Conservation (phyloP, 2,329 filamentous ascomycete genomes). For the Botrytis fabae region DNA sequence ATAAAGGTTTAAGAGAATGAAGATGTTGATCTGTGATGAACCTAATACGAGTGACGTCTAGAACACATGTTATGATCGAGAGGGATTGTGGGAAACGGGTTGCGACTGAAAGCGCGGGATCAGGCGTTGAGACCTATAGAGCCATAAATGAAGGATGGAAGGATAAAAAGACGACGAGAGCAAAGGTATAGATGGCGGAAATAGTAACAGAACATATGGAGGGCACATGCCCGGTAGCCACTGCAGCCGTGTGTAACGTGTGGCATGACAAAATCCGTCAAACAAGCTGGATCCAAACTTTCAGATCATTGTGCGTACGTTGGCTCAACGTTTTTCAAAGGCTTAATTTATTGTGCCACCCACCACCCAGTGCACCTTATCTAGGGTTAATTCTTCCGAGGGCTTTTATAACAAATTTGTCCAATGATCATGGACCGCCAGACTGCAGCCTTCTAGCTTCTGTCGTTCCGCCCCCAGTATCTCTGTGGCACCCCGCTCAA, state of each 20-base stretch:
- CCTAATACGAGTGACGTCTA: background rate
- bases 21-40: background rate
- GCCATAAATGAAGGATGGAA: background rate
- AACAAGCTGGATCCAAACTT: slow-evolving; percentile 12
- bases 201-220: slow-evolving; percentile 64
- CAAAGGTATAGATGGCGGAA: slow-evolving; percentile 9
- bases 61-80: background rate
- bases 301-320: background rate
- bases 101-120: slow-evolving; percentile 6
- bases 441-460: slow-evolving; percentile 18
- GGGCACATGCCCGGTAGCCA: slow-evolving; percentile 43
- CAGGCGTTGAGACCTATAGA: background rate
- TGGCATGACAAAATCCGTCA: slow-evolving; percentile 16
- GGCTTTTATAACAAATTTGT: slow-evolving; percentile 6
- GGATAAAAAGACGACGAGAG: slow-evolving; percentile 50
- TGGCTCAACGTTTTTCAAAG: slow-evolving; percentile 15
- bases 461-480: slow-evolving; percentile 14
- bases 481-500: slow-evolving; percentile 8
- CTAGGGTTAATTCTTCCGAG: slow-evolving; percentile 1
- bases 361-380: slow-evolving; percentile 1
- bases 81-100: background rate
- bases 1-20: background rate
- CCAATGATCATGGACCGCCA: slow-evolving; percentile 10
- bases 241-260: slow-evolving; percentile 20
- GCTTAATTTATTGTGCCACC: background rate